Conservation (phyloP, 305 asterid genomes). For the Fraxinus albicans region DNA sequence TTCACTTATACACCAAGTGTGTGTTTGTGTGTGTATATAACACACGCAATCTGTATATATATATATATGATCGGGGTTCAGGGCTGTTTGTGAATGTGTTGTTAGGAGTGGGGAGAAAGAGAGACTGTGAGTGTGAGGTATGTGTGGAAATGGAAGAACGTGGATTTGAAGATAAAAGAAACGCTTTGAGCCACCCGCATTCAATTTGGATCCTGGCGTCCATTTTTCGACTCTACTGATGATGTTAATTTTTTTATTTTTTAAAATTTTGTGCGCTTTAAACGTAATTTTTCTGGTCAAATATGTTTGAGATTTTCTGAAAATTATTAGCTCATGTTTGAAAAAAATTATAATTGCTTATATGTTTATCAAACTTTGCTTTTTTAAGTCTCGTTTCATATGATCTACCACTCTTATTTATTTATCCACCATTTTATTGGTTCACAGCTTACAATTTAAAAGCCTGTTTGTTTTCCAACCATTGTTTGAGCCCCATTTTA, state of each 20-base stretch:
- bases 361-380: background rate
- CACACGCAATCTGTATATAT: background rate
- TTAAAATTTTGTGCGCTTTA: background rate
- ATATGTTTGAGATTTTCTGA: background rate
- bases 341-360: no score
- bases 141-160: constrained; percentile 45
- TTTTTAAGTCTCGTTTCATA: background rate
- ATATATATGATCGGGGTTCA: background rate
- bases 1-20: background rate
- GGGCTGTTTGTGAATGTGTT: background rate
- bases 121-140: constrained; percentile 6
- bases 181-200: constrained; percentile 54
- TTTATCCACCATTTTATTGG: background rate
- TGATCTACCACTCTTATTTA: background rate
- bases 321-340: background rate
- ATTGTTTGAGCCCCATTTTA: background rate
- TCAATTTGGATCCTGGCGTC: constrained; percentile 35
- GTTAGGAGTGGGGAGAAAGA: background rate
- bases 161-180: constrained; percentile 51
- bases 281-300: background rate
- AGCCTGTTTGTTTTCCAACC: no score
- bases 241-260: constrained; percentile 12
- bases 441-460: background rate
- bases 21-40: background rate
- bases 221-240: constrained; percentile 21